phyloP scores from a whole-genome alignment of 192 early-diverging fungal species.

The Fimicolochytrium jonesii region DNA sequence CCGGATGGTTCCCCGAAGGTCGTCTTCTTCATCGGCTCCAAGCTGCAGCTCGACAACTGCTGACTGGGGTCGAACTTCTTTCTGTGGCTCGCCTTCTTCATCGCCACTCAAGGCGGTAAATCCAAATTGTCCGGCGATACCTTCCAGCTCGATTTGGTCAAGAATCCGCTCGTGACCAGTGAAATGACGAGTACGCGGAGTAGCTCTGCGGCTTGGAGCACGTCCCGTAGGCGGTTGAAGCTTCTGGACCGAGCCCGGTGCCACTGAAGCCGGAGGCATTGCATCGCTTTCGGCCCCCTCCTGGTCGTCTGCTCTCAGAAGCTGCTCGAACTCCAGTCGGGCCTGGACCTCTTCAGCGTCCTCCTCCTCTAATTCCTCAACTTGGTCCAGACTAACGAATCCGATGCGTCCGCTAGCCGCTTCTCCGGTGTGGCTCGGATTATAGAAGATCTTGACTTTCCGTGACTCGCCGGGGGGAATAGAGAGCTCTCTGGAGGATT shows the following conservation, averaged over 20 bases:
- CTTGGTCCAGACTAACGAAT: constrained; percentile 27
- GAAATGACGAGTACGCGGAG: constrained; percentile 23
- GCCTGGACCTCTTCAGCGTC: constrained; percentile 5
- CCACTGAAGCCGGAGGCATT: too few species aligned
- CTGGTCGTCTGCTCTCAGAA: constrained; percentile 4
- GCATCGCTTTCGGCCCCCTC: constrained; percentile 5
- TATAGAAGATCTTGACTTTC: constrained; percentile 34
- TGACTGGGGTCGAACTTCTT: too few species aligned
- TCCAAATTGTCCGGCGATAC: constrained; percentile 31
- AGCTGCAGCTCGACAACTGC: not conserved
- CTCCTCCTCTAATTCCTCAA: constrained; percentile 14
- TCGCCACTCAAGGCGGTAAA: constrained; percentile 22
- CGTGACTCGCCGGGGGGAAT: constrained; percentile 31
- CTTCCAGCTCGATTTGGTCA: constrained; percentile 25
- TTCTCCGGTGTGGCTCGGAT: constrained; percentile 19
- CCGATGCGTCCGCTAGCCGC: constrained; percentile 14
- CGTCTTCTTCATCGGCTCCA: constrained; percentile 6
- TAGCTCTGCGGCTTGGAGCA: not conserved
- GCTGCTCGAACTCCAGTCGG: not conserved
- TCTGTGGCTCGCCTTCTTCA: constrained; percentile 16
- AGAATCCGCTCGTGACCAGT: constrained; percentile 26
- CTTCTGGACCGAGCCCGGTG: not conserved
- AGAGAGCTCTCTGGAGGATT: constrained; percentile 21
- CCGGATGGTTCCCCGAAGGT: constrained; percentile 25
- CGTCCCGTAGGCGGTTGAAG: not conserved